A percentile compares a stretch with the other conserved stretches of the same genome.
These are phyloP conservation scores for Acidomyces sp. DNA, from an alignment of 495 filamentous ascomycete species.

Conservation along the genomic window DNA sequence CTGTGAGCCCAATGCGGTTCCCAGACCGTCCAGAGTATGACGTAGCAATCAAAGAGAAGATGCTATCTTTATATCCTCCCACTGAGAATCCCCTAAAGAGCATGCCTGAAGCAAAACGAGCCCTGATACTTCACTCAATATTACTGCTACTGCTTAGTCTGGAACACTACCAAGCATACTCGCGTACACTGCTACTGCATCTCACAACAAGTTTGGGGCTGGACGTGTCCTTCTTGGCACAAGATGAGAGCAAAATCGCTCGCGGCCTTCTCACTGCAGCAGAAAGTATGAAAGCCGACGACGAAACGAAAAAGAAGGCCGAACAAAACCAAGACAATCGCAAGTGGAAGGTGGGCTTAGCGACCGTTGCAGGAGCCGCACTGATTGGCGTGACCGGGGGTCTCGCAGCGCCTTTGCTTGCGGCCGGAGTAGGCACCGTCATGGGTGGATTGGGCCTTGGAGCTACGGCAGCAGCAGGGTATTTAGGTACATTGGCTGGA, in stretches of 20 bases:
- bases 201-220: slow-evolving; percentile 26
- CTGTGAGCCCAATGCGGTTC: slow-evolving; percentile 1
- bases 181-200: slow-evolving; percentile 28
- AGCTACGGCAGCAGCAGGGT: slow-evolving; percentile 60
- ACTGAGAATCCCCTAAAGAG: slow-evolving; percentile 20
- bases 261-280: slow-evolving; percentile 60
- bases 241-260: slow-evolving; percentile 39
- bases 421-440: slow-evolving; percentile 67
- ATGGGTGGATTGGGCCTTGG: slow-evolving; percentile 73
- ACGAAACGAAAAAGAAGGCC: slow-evolving; percentile 50
- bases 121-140: slow-evolving; percentile 27
- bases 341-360: slow-evolving; percentile 73
- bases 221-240: slow-evolving; percentile 21
- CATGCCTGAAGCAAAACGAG: slow-evolving; percentile 23
- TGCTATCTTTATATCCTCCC: slow-evolving; percentile 26
- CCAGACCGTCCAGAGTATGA: slow-evolving; percentile 19
- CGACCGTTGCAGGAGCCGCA: slow-evolving; percentile 62
- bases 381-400: slow-evolving; percentile 72
- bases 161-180: slow-evolving; percentile 30
- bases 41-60: slow-evolving; percentile 17
- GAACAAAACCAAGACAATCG: slow-evolving; percentile 52
- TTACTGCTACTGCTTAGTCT: slow-evolving; percentile 29
- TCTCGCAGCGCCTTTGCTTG: slow-evolving; percentile 68
- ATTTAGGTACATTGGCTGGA: slow-evolving; percentile 65
- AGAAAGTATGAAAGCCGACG: slow-evolving; percentile 53